Evolutionary conservation across 2,329 filamentous ascomycete genomes (phyloP).

Genomic region (Neopestalotiopsis clavispora): DNA sequence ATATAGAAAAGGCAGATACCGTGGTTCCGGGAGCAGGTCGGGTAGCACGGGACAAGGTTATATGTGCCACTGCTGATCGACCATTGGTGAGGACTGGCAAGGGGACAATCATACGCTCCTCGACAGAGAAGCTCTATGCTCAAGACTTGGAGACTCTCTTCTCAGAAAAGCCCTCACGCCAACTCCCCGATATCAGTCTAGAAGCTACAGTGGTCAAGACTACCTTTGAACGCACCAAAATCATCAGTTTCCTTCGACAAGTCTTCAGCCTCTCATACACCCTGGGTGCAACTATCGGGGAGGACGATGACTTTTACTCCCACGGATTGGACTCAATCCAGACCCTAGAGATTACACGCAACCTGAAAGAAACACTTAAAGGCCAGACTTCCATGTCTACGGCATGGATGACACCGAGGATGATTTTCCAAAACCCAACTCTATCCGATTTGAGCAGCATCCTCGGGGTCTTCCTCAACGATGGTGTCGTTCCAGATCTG

Average conservation of each 20-base stretch:
- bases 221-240: slow-evolving; percentile 12
- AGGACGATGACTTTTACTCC: slow-evolving; percentile 22
- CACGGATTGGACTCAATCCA: slow-evolving; percentile 25
- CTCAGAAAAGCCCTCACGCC: not conserved
- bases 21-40: slow-evolving; percentile 25
- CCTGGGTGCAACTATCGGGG: slow-evolving; percentile 3
- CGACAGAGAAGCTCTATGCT: slow-evolving; percentile 25
- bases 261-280: slow-evolving; percentile 10
- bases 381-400: slow-evolving; percentile 5
- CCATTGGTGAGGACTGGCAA: slow-evolving; percentile 29
- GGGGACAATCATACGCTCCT: slow-evolving; percentile 26
- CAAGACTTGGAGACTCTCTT: slow-evolving; percentile 26
- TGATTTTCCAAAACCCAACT: slow-evolving; percentile 22
- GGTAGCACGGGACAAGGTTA: slow-evolving; percentile 21
- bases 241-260: slow-evolving; percentile 15
- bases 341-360: slow-evolving; percentile 20
- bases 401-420: slow-evolving; percentile 23
- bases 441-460: slow-evolving; percentile 16
- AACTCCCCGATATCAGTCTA: not conserved
- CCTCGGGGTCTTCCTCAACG: slow-evolving; percentile 20
- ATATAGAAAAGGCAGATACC: slow-evolving; percentile 14
- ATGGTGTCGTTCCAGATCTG: slow-evolving; percentile 16
- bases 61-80: slow-evolving; percentile 23
- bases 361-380: slow-evolving; percentile 20
- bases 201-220: slow-evolving; percentile 1